Evolutionary conservation across 2,329 filamentous ascomycete species (phyloP).

Genomic region (Monosporascus sp.): DNA sequence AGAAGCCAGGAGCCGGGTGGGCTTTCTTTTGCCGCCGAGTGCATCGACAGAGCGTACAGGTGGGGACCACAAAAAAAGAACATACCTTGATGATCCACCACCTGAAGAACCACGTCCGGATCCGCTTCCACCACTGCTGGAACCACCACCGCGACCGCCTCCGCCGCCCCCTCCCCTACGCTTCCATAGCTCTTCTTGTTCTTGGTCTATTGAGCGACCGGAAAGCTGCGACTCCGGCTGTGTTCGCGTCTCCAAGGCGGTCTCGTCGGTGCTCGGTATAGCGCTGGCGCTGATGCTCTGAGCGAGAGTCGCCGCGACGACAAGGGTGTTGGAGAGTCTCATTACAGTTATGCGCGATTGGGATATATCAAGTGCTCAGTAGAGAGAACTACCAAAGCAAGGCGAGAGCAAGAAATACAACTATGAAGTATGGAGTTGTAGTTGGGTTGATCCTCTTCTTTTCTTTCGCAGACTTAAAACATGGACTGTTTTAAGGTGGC

Average conservation of each 20-base stretch:
- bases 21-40: too few relatives aligned
- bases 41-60: too few relatives aligned
- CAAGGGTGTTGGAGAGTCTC: slow-evolving; percentile 19
- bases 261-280: slow-evolving; percentile 10
- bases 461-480: too few relatives aligned
- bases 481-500: too few relatives aligned
- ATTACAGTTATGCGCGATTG: slow-evolving; percentile 10
- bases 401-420: neutral
- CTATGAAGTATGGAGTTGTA: too few relatives aligned
- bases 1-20: too few relatives aligned
- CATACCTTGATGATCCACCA: slow-evolving; percentile 11
- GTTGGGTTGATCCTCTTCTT: too few relatives aligned
- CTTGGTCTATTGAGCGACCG: slow-evolving; percentile 7
- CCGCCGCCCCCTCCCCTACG: slow-evolving; percentile 44
- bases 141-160: slow-evolving; percentile 25
- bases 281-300: slow-evolving; percentile 16
- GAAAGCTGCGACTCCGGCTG: slow-evolving; percentile 8
- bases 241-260: slow-evolving; percentile 11
- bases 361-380: neutral
- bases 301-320: slow-evolving; percentile 14
- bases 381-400: neutral
- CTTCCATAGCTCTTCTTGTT: slow-evolving; percentile 47
- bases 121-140: slow-evolving; percentile 14
- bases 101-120: slow-evolving; percentile 17
- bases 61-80: too few relatives aligned